phyloP scores from a whole-genome alignment of 331 rosid genomes.

The Malus hybrid region DNA sequence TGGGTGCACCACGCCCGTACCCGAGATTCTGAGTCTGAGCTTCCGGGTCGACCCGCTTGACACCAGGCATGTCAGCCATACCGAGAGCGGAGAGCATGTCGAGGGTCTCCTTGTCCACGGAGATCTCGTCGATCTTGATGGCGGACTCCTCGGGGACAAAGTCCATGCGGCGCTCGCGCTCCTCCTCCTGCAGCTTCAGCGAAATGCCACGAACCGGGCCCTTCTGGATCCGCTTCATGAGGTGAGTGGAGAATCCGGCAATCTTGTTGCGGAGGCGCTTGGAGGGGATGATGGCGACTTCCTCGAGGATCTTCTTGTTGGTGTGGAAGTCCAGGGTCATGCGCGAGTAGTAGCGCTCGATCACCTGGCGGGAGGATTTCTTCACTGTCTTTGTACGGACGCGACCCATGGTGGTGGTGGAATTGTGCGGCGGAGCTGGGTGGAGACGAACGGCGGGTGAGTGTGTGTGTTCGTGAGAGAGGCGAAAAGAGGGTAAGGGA shows the following conservation, averaged over 20 bases:
- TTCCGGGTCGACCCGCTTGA: slow-evolving; percentile 45
- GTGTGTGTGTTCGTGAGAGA: neutral
- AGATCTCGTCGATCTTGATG: slow-evolving; percentile 37
- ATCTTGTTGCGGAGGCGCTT: too few relatives aligned
- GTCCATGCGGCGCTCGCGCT: slow-evolving; percentile 78
- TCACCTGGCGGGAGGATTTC: slow-evolving; percentile 65
- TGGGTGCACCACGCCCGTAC: slow-evolving; percentile 32
- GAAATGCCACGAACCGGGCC: slow-evolving; percentile 78
- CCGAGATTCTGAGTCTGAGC: slow-evolving; percentile 18
- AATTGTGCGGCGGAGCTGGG: neutral
- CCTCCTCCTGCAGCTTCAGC: slow-evolving; percentile 74
- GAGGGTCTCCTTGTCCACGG: slow-evolving; percentile 59
- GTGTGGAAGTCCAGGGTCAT: slow-evolving; percentile 31
- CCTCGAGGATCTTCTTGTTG: too few relatives aligned
- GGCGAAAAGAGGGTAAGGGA: neutral
- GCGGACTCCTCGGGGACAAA: slow-evolving; percentile 69
- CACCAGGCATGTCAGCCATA: slow-evolving; percentile 44
- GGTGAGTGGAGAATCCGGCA: too few relatives aligned
- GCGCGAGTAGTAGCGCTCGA: slow-evolving; percentile 59
- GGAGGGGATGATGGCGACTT: too few relatives aligned
- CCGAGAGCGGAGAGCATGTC: slow-evolving; percentile 67
- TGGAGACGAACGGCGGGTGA: neutral
- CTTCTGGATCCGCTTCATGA: neutral
- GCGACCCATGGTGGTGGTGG: slow-evolving; percentile 43
- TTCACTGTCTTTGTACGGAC: slow-evolving; percentile 73